Conservation (phyloP, 2,329 filamentous ascomycete genomes). For the Tolypocladium tundrense region DNA sequence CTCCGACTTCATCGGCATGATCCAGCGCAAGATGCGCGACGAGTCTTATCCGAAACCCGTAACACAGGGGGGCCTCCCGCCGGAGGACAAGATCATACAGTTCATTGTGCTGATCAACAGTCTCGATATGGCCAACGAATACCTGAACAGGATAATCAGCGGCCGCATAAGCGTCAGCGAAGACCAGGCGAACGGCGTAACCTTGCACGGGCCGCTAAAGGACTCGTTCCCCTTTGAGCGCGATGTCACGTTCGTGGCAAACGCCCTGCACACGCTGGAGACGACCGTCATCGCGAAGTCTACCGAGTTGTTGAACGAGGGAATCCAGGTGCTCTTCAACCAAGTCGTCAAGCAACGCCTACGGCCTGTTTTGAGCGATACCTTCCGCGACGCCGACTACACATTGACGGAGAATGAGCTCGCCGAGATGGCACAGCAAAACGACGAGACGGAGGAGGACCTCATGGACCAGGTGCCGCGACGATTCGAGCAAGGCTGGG, state of each 20-base stretch:
- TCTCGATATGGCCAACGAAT: slow-evolving; percentile 84
- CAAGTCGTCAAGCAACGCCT: slow-evolving; percentile 79
- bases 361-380: slow-evolving; percentile 73
- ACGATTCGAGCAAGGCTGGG: slow-evolving; percentile 79
- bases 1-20: slow-evolving; percentile 90
- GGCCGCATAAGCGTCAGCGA: slow-evolving; percentile 45
- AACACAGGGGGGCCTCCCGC: slow-evolving; percentile 70
- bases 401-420: slow-evolving; percentile 54
- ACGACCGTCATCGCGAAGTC: slow-evolving; percentile 67
- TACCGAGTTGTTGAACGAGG: slow-evolving; percentile 72
- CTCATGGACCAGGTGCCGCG: slow-evolving; percentile 59
- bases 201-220: slow-evolving; percentile 35
- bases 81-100: slow-evolving; percentile 76
- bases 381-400: slow-evolving; percentile 90
- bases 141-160: slow-evolving; percentile 75
- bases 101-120: slow-evolving; percentile 96
- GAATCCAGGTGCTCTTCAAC: slow-evolving; percentile 75
- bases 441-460: slow-evolving; percentile 43
- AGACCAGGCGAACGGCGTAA: slow-evolving; percentile 22
- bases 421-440: slow-evolving; percentile 41
- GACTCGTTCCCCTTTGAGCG: slow-evolving; percentile 72
- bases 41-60: slow-evolving; percentile 80
- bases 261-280: slow-evolving; percentile 58
- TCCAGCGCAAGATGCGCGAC: slow-evolving; percentile 94
- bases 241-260: slow-evolving; percentile 60